Evolutionary conservation across 208 protist species (phyloP), one percentile per base, ranked within the genome.

Genomic region (Wallacemonas sp.): DNA sequence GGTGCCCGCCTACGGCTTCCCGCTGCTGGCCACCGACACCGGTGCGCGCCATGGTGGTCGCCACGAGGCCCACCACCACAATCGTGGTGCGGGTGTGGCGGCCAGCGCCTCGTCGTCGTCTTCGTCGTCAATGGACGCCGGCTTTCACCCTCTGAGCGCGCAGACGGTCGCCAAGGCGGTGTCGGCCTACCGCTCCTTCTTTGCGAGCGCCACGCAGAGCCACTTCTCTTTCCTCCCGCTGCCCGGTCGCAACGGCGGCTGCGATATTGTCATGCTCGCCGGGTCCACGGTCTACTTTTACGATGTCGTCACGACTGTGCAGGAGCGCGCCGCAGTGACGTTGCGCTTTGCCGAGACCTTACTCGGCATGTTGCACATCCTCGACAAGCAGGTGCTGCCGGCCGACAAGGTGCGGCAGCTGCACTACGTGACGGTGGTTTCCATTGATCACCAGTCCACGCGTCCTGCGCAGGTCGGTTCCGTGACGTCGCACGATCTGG

Each of bases 1-100:
- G 45, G 84, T 91, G 29, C 89, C 89, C 5, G 73, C 80, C 26
- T 94, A 89, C 54, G 89, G 89, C 55, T 94, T 94, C 66, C 89
- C 89, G 4, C 65, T 94, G 32, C 70, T 94, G 22, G 82, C 88
- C 1, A 86, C 88, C 3, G 74, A 82, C 11, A 82, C 72, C 49
- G 65, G 87, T 62, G 38, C 74, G 59, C 49, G 79, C 61, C 59
- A 76, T 63, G 26, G 72, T 62, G 57, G 67, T 61, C 45, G 67
- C 48, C 31, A 52, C 33, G 57, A 55, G 22, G 41, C 23, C 16
- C 36, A 33, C 42, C 61, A 55, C 20, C 42, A n/a, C n/a, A n/a
- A n/a, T n/a, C n/a, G n/a, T 12, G 28, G 41, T n/a, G 14, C 50
- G n/a, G 61, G 41, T 22, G 57, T 5, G 18, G 38, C 22, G 62